Evolutionary conservation across 768 basidiomycete genomes (phyloP).

Genomic region (Wakefieldia striispora): DNA sequence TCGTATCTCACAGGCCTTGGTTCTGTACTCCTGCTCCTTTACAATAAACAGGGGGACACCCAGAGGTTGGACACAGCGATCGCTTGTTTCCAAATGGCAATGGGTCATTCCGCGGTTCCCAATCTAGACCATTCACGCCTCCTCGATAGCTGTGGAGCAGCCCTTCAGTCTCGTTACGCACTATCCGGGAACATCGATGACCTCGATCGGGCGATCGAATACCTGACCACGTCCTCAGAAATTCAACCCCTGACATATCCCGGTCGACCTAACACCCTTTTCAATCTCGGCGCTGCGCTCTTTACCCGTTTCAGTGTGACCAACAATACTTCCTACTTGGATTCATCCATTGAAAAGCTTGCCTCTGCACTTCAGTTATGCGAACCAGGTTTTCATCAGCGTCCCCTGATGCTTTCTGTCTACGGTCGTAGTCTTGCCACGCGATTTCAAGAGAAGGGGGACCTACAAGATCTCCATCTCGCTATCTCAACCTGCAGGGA

Average conservation of each 20-base stretch:
- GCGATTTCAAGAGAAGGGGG: slow-evolving; percentile 15
- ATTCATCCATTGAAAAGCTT: slow-evolving; percentile 16
- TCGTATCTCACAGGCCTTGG: slow-evolving; percentile 14
- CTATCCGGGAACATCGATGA: slow-evolving; percentile 15
- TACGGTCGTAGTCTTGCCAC: slow-evolving; percentile 13
- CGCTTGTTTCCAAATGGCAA: slow-evolving; percentile 10
- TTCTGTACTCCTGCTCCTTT: slow-evolving; percentile 1
- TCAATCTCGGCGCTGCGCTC: slow-evolving; percentile 9
- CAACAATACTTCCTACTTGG: slow-evolving; percentile 12
- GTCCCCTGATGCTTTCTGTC: slow-evolving; percentile 4
- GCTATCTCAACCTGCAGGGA: slow-evolving; percentile 17
- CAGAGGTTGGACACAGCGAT: slow-evolving; percentile 23
- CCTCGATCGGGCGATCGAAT: slow-evolving; percentile 23
- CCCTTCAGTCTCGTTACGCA: slow-evolving; percentile 18
- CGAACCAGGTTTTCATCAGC: slow-evolving; percentile 3
- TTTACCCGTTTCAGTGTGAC: slow-evolving; percentile 7
- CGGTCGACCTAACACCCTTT: slow-evolving; percentile 11
- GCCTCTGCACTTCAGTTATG: slow-evolving; percentile 14
- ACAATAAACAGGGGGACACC: slow-evolving; percentile 9
- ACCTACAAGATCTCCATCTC: slow-evolving; percentile 12
- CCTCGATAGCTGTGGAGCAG: slow-evolving; percentile 18
- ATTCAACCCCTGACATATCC: slow-evolving; percentile 12
- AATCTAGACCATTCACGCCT: slow-evolving; percentile 17
- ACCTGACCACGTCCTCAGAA: slow-evolving; percentile 13
- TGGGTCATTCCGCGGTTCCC: slow-evolving; percentile 12